Conservation (phyloP, 768 basidiomycete genomes). For the Boletus reticuloceps region DNA sequence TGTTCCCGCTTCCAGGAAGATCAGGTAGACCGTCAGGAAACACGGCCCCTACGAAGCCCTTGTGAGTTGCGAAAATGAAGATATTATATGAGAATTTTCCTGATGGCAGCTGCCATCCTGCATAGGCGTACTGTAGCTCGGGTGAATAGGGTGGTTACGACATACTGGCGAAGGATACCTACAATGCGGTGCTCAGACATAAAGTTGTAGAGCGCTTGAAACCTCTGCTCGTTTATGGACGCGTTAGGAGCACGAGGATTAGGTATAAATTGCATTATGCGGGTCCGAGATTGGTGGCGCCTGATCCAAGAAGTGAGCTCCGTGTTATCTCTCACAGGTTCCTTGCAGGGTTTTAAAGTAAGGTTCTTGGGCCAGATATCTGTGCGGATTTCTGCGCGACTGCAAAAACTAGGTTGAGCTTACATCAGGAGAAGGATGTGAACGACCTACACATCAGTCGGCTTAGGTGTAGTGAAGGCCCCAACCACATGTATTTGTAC, state of each 20-base stretch:
- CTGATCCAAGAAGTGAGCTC: conserved; percentile 51
- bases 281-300: conserved; percentile 32
- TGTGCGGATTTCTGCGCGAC: conserved; percentile 44
- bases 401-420: conserved; percentile 24
- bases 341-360: conserved; percentile 39
- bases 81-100: conserved; percentile 45
- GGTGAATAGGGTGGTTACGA: conserved; percentile 1
- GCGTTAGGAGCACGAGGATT: conserved; percentile 34
- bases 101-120: conserved; percentile 46
- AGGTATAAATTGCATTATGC: conserved; percentile 40
- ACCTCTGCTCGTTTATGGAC: conserved; percentile 42
- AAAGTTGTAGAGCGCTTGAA: conserved; percentile 39
- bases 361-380: conserved; percentile 54
- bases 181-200: conserved; percentile 47
- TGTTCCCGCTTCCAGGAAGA: conserved; percentile 26
- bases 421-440: background rate
- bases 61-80: conserved; percentile 43
- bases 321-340: conserved; percentile 36
- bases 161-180: conserved; percentile 18
- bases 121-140: conserved; percentile 44
- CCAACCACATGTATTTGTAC: conserved; percentile 40
- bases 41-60: conserved; percentile 43
- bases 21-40: conserved; percentile 55
- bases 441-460: conserved; percentile 34
- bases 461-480: conserved; percentile 15